These are phyloP conservation scores for Anisogramma anomala DNA, from an alignment of 2,329 filamentous ascomycete genomes.

Conservation along the genomic window DNA sequence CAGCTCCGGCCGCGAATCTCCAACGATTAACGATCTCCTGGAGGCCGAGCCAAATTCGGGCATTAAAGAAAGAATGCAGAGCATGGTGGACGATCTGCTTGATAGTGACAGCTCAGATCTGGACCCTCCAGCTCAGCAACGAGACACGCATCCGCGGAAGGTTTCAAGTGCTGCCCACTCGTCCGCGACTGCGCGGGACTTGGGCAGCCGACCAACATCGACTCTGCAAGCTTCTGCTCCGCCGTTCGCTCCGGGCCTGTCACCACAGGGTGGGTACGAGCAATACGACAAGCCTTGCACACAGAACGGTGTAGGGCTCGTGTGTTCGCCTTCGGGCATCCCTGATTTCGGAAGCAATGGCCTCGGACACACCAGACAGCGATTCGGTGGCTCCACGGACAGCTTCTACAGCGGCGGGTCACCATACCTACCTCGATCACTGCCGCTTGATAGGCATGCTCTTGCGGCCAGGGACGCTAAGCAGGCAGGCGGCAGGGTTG, in stretches of 20 bases:
- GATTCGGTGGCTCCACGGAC: constrained; percentile 12
- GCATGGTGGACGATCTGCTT: constrained; percentile 38
- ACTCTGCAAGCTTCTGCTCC: constrained; percentile 7
- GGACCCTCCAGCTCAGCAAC: constrained; percentile 29
- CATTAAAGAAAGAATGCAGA: constrained; percentile 11
- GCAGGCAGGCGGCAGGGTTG: background rate
- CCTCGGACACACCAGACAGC: constrained; percentile 9
- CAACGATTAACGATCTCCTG: constrained; percentile 3
- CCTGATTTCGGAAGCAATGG: constrained; percentile 1
- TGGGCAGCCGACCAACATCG: constrained; percentile 26
- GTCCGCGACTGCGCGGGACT: constrained; percentile 38
- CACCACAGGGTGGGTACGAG: constrained; percentile 5
- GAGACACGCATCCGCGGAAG: constrained; percentile 20
- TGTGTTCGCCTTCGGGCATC: constrained; percentile 8
- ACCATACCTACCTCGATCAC: constrained; percentile 4
- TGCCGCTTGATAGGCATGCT: background rate
- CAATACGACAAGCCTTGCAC: background rate
- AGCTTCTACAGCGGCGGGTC: constrained; percentile 5
- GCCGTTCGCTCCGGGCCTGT: constrained; percentile 5
- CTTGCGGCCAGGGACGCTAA: background rate
- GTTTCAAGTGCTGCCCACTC: constrained; percentile 46
- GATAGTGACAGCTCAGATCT: constrained; percentile 8
- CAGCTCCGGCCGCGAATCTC: background rate
- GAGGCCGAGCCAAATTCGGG: constrained; percentile 12
- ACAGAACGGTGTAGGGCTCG: constrained; percentile 1